These are phyloP conservation scores for Pichia sp. DNA, from an alignment of 1,139 yeast species.

Conservation along the genomic window DNA sequence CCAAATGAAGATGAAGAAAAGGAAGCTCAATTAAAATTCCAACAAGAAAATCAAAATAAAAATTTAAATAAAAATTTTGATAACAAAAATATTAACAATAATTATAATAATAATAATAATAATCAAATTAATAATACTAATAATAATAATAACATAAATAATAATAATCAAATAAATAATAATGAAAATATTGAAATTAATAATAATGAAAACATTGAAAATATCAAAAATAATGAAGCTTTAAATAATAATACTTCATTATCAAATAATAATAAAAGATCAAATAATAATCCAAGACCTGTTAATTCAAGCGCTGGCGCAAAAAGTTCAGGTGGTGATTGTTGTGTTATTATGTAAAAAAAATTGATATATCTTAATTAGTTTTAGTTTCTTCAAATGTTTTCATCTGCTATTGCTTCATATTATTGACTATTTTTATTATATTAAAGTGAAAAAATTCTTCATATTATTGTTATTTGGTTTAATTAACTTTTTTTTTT, in stretches of 20 bases:
- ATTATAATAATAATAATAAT: background rate
- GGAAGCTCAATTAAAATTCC: conserved; percentile 7
- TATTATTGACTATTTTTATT: too few species aligned
- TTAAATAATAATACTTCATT: background rate
- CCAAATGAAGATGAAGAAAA: conserved; percentile 25
- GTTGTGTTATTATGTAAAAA: conserved; percentile 27
- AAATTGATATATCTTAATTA: background rate
- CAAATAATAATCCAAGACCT: background rate
- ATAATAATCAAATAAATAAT: background rate
- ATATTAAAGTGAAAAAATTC: too few species aligned
- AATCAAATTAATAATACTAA: background rate
- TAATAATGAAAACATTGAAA: background rate
- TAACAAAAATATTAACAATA: too few species aligned
- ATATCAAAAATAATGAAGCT: background rate
- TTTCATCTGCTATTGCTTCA: background rate
- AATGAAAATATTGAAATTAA: background rate
- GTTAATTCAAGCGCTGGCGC: conserved; percentile 11
- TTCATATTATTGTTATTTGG: too few species aligned
- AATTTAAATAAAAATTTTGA: background rate
- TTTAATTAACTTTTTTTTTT: background rate
- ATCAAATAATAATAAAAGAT: background rate
- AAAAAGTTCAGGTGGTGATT: conserved; percentile 26
- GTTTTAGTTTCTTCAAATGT: background rate
- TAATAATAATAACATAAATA: background rate
- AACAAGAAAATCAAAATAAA: conserved; percentile 2